Evolutionary conservation across 31 red algal genomes (phyloP).

Genomic region (Bonnemaisonia californica): DNA sequence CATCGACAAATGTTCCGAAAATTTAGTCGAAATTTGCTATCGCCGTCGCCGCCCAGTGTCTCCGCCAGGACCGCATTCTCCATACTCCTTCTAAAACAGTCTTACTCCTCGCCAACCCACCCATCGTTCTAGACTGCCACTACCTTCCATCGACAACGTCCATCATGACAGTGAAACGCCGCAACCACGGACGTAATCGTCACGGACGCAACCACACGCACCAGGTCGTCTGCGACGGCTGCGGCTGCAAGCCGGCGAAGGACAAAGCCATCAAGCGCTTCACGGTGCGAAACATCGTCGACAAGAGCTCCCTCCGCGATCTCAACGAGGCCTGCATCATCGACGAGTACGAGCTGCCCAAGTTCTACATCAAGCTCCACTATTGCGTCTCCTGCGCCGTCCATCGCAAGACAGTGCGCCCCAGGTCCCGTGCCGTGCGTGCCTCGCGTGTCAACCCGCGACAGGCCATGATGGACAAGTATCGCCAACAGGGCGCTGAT

Average conservation of each 20-base stretch:
- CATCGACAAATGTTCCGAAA: too few relatives aligned
- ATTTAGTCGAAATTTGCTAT: too few relatives aligned
- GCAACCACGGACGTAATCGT: slow-evolving; percentile 93
- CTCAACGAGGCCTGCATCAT: slow-evolving; percentile 85
- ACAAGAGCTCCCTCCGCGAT: slow-evolving; percentile 92
- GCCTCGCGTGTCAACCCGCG: slow-evolving; percentile 56
- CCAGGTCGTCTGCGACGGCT: slow-evolving; percentile 82
- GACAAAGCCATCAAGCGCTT: slow-evolving; percentile 99
- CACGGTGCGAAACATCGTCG: slow-evolving; percentile 93
- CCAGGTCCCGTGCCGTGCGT: slow-evolving; percentile 70
- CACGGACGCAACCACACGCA: slow-evolving; percentile 93
- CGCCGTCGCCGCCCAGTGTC: too few relatives aligned
- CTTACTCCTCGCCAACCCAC: too few relatives aligned
- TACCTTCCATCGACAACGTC: too few relatives aligned
- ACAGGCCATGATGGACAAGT: slow-evolving; percentile 83
- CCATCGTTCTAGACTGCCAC: too few relatives aligned
- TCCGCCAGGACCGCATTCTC: too few relatives aligned
- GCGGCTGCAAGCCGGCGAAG: slow-evolving; percentile 87
- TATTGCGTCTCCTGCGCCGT: slow-evolving; percentile 99
- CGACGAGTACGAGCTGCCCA: slow-evolving; percentile 90
- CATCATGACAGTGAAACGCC: slow-evolving; percentile 82
- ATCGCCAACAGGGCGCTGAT: slow-evolving; percentile 43
- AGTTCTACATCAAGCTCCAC: slow-evolving; percentile 96
- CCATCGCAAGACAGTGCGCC: slow-evolving; percentile 95
- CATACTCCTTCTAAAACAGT: too few relatives aligned